Evolutionary conservation across 208 protist species (phyloP).

Genomic region (Trypanosoma conorhini): DNA sequence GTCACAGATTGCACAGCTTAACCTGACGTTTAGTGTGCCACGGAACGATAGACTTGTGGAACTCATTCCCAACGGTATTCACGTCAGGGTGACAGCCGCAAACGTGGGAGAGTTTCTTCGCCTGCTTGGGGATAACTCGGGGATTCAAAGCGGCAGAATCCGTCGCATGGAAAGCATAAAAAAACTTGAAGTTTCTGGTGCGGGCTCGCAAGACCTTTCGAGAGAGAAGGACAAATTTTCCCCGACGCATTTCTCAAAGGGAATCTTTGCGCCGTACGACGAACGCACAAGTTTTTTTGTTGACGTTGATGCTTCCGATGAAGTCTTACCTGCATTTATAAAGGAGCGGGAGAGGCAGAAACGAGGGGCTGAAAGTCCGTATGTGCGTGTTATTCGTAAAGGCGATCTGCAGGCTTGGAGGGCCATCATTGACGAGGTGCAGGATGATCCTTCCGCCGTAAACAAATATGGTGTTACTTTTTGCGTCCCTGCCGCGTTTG

Average conservation of each 20-base stretch:
- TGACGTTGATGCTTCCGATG: slow-evolving; percentile 67
- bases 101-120: slow-evolving; percentile 73
- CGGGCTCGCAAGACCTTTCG: slow-evolving; percentile 30
- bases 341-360: slow-evolving; percentile 31
- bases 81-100: slow-evolving; percentile 61
- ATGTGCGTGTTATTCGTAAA: slow-evolving; percentile 43
- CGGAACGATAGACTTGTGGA: slow-evolving; percentile 63
- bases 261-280: slow-evolving; percentile 71
- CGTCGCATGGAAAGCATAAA: slow-evolving; percentile 70
- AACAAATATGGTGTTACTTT: slow-evolving; percentile 70
- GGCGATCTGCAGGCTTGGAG: slow-evolving; percentile 47
- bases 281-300: slow-evolving; percentile 63
- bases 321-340: slow-evolving; percentile 61
- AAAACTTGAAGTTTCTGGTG: slow-evolving; percentile 45
- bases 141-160: slow-evolving; percentile 26
- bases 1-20: slow-evolving; percentile 46
- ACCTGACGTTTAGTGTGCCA: slow-evolving; percentile 72
- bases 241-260: slow-evolving; percentile 75
- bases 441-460: slow-evolving; percentile 37
- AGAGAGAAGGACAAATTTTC: slow-evolving; percentile 65
- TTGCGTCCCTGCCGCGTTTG: slow-evolving; percentile 51
- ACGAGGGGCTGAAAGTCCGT: slow-evolving; percentile 23
- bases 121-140: slow-evolving; percentile 46
- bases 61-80: slow-evolving; percentile 69
- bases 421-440: slow-evolving; percentile 46